Base-by-base conservation (phyloP, 371 early-diverging fungal species). In the Nematocida parisii region DNA sequence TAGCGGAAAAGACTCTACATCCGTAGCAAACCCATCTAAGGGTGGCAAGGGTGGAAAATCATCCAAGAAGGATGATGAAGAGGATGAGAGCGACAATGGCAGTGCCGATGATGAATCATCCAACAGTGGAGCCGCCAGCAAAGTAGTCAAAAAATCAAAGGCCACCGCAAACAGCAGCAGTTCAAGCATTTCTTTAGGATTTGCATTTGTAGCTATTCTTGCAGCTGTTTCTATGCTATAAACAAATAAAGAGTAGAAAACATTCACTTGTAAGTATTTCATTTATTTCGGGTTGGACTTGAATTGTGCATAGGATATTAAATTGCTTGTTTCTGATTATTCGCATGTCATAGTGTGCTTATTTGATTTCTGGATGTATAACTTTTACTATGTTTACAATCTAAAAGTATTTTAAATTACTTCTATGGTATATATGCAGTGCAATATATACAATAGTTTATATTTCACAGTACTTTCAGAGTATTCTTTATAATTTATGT, bases 151-250 rank as follows among this genome's bases (percentile, higher is more conserved):
- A 42, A 64, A 64, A 42, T 64, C 64, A 7, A 64, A 64, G 64
- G 44, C 44, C 42, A 64, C 64, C 33, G 42, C 64, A 13, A 64
- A 64, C 64, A 60, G 60, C 60, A 64, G 64, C 64, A 64, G 64
- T 64, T 15, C 42, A 13, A 64, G 44, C 42, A 45, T 64, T 13
- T 64, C 64, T 42, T 42, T 64, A 64, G 64, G 64, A 64, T 64
- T 64, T 27, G 64, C 64, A 64, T 64, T 64, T 64, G 64, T 64
- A 64, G 64, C 64, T 11, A 64, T 64, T 2, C 64, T 64, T 42
- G 64, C 64, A 39, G 64, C 64, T 45, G 64, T 64, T 33, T 64
- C 64, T 42, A 64, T 64, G 64, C 39, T 64, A n/a, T 64, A 64
- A 64, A 27, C 15, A 64, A 42, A 64, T 42, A 64, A 64, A 64